Conservation (phyloP, 2,329 filamentous ascomycete genomes). For the Pseudopyrenochaeta lycopersici region DNA sequence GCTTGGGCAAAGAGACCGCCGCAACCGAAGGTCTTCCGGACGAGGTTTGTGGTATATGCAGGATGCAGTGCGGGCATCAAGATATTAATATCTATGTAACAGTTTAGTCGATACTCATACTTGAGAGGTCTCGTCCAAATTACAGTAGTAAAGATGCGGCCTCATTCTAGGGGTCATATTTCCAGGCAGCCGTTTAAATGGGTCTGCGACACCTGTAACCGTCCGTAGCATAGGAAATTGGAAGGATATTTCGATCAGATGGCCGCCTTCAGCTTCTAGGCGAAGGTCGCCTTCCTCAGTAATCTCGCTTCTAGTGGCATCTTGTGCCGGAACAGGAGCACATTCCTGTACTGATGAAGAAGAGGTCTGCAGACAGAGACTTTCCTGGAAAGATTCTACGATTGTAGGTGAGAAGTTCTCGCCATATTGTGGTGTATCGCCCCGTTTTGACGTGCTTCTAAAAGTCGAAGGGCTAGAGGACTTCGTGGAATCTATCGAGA, state of each 20-base stretch:
- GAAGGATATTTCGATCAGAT: not conserved
- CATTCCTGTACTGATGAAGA: not conserved
- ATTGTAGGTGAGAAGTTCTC: too few relatives aligned
- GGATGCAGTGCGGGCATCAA: constrained; percentile 2
- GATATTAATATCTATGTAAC: not conserved
- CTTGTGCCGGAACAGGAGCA: not conserved
- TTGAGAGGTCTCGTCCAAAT: not conserved
- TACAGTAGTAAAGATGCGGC: constrained; percentile 1
- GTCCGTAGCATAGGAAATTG: not conserved
- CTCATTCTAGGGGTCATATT: not conserved
- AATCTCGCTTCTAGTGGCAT: not conserved
- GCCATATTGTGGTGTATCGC: too few relatives aligned
- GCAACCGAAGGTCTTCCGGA: constrained; percentile 1
- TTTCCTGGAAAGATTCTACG: too few relatives aligned
- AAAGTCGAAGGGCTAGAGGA: too few relatives aligned
- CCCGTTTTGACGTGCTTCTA: too few relatives aligned
- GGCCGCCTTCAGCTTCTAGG: not conserved
- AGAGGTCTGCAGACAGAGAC: too few relatives aligned
- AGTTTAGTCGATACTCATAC: not conserved
- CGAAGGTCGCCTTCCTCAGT: not conserved
- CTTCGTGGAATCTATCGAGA: too few relatives aligned
- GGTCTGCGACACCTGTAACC: not conserved
- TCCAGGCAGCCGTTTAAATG: not conserved
- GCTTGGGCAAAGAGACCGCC: not conserved
- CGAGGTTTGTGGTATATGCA: constrained; percentile 1